Evolutionary conservation across 164 flowering plant genomes (phyloP).

Genomic region (Buxus sempervirens): DNA sequence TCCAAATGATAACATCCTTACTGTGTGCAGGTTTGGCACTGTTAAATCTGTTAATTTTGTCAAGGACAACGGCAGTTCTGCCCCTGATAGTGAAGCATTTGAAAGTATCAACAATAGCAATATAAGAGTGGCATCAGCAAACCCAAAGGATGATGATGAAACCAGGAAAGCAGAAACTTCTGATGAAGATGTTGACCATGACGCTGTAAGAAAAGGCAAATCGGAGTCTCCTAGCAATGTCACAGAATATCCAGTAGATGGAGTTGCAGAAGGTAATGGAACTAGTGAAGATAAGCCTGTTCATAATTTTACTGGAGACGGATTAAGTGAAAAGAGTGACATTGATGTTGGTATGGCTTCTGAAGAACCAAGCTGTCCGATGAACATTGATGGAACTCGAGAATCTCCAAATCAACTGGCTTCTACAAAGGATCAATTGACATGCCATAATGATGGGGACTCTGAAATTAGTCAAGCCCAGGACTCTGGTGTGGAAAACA

Average conservation of each 20-base stretch:
- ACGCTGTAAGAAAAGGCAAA: slow-evolving; percentile 15
- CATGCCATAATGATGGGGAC: slow-evolving; percentile 2
- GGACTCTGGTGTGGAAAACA: slow-evolving; percentile 12
- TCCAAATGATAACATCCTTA: not conserved
- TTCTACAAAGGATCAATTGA: slow-evolving; percentile 6
- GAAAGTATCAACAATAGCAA: slow-evolving; percentile 14
- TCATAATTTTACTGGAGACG: slow-evolving; percentile 15
- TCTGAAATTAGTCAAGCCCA: slow-evolving; percentile 8
- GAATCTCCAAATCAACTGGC: slow-evolving; percentile 10
- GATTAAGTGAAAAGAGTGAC: slow-evolving; percentile 16
- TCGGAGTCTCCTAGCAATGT: slow-evolving; percentile 10
- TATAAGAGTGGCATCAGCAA: slow-evolving; percentile 1
- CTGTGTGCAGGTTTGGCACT: slow-evolving; percentile 79
- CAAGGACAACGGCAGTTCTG: slow-evolving; percentile 17
- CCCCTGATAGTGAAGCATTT: slow-evolving; percentile 14
- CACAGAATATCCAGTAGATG: slow-evolving; percentile 21
- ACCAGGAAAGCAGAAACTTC: slow-evolving; percentile 4
- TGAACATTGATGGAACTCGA: slow-evolving; percentile 4
- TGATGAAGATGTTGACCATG: slow-evolving; percentile 17
- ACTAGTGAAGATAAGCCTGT: slow-evolving; percentile 21
- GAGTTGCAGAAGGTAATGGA: slow-evolving; percentile 12
- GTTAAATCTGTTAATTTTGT: slow-evolving; percentile 65
- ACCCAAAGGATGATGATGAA: slow-evolving; percentile 17
- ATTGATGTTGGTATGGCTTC: slow-evolving; percentile 10
- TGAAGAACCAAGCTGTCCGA: slow-evolving; percentile 16